Conservation (phyloP, 371 early-diverging fungal species). For the Mucor saturninus region DNA sequence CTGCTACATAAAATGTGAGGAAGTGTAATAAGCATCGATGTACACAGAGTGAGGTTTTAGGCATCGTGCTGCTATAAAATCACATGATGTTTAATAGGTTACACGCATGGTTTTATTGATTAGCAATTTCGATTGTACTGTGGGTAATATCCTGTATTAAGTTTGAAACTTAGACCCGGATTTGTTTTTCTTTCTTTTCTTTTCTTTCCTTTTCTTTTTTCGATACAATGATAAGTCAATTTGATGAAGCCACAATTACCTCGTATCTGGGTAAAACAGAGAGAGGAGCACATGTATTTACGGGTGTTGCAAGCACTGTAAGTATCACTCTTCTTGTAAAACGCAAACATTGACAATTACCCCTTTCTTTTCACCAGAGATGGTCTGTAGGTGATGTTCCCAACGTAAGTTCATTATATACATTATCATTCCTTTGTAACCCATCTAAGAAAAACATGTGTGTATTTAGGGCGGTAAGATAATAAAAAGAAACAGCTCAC, state of each 20-base stretch:
- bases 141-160: no score
- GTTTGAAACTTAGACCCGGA: no score
- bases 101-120: no score
- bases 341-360: not conserved
- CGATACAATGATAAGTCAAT: not conserved
- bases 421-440: no score
- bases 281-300: constrained; percentile 7
- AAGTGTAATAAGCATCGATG: no score
- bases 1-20: no score
- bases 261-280: constrained; percentile 15
- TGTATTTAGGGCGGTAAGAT: constrained; percentile 31
- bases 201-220: no score
- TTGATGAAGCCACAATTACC: constrained; percentile 25
- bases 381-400: constrained; percentile 49
- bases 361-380: constrained; percentile 8
- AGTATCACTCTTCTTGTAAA: not conserved
- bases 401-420: constrained; percentile 32
- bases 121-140: no score
- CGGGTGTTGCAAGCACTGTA: constrained; percentile 19
- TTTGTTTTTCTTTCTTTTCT: no score
- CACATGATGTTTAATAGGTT: no score
- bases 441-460: not conserved
- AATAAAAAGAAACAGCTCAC: not conserved
- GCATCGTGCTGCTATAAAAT: no score
- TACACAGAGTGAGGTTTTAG: no score